These are phyloP conservation scores for Stemphylium vesicarium DNA, from an alignment of 2,329 filamentous ascomycete species.

Conservation along the genomic window DNA sequence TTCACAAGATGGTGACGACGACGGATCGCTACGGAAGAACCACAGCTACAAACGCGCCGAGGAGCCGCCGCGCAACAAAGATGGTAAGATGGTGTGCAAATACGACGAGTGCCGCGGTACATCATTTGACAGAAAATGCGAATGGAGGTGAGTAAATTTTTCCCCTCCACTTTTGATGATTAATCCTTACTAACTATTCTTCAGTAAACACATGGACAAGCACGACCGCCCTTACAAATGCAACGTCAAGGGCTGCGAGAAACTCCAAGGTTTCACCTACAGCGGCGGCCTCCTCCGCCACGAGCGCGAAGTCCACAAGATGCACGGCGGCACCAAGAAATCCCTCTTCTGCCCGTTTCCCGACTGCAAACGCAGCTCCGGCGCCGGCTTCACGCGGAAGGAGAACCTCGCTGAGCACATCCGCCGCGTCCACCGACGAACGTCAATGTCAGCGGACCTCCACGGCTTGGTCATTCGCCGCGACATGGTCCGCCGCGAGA, in stretches of 20 bases:
- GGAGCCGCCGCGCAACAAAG: constrained; percentile 66
- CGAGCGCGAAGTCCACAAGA: constrained; percentile 90
- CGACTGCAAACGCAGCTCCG: constrained; percentile 87
- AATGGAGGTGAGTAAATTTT: constrained; percentile 79
- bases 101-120: constrained; percentile 70
- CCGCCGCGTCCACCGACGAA: constrained; percentile 75
- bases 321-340: constrained; percentile 87
- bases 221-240: constrained; percentile 94
- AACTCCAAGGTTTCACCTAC: constrained; percentile 93
- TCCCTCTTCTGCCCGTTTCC: constrained; percentile 83
- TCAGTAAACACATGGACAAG: constrained; percentile 97
- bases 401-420: constrained; percentile 96
- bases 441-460: constrained; percentile 46
- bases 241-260: constrained; percentile 80
- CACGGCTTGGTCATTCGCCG: constrained; percentile 41
- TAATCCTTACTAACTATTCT: constrained; percentile 20
- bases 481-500: constrained; percentile 25
- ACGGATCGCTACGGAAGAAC: constrained; percentile 44
- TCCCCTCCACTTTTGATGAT: constrained; percentile 27
- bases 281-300: constrained; percentile 88
- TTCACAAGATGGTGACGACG: constrained; percentile 40
- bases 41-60: constrained; percentile 49
- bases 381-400: constrained; percentile 88
- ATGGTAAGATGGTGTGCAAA: constrained; percentile 80
- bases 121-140: constrained; percentile 82